Conservation (phyloP, 2,329 filamentous ascomycete genomes). For the Penicillium olsonii region DNA sequence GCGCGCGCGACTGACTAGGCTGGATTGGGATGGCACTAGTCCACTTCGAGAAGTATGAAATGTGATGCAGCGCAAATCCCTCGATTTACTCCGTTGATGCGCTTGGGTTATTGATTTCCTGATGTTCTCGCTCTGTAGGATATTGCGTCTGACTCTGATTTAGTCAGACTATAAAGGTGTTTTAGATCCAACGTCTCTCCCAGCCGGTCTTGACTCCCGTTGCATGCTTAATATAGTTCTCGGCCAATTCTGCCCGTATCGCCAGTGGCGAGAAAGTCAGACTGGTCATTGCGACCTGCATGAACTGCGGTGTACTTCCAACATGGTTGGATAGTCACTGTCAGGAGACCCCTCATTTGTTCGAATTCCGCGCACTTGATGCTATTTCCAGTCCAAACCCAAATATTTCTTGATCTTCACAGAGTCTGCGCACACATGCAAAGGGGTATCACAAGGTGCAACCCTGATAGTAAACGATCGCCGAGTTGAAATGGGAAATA, state of each 20-base stretch:
- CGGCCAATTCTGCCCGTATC: not conserved
- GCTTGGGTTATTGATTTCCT: too few relatives aligned
- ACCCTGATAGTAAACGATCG: not conserved
- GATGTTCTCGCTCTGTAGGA: too few relatives aligned
- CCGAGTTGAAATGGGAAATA: not conserved
- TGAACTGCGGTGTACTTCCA: not conserved
- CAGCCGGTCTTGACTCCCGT: too few relatives aligned
- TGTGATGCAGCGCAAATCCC: not conserved
- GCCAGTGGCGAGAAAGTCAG: not conserved
- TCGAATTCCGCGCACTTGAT: not conserved
- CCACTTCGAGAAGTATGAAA: constrained; percentile 10
- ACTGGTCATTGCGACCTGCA: not conserved
- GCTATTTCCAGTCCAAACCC: not conserved
- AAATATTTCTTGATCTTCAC: not conserved
- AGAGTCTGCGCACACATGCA: not conserved
- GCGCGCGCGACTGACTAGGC: constrained; percentile 22
- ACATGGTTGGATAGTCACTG: not conserved
- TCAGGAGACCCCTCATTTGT: not conserved
- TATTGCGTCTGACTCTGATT: too few relatives aligned
- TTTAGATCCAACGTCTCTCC: too few relatives aligned
- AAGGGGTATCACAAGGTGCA: not conserved
- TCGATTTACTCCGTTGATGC: not conserved
- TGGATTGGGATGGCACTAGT: constrained; percentile 12
- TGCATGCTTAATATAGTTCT: not conserved
- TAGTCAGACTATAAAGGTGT: too few relatives aligned